Evolutionary conservation across 192 early-diverging fungal species (phyloP).

Genomic region (Martensiomyces pterosporus): DNA sequence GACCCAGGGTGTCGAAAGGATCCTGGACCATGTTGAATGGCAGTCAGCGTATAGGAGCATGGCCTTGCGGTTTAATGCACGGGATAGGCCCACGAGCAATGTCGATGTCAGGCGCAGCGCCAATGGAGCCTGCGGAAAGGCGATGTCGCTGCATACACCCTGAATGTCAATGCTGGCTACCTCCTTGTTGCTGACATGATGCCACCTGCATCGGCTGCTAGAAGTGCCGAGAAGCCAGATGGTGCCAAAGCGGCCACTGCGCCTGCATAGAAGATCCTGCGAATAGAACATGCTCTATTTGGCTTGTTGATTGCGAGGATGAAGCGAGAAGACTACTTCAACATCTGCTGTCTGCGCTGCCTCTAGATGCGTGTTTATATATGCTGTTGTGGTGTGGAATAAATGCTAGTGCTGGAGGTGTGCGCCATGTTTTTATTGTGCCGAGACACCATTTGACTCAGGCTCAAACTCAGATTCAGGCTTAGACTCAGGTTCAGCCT

Average conservation of each 20-base stretch:
- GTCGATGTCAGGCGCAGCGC: slow-evolving; percentile 33
- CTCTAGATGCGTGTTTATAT: too few relatives aligned
- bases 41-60: slow-evolving; percentile 18
- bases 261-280: slow-evolving; percentile 34
- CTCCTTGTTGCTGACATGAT: slow-evolving; percentile 20
- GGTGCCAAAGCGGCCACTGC: slow-evolving; percentile 24
- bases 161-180: slow-evolving; percentile 25
- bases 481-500: too few relatives aligned
- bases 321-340: too few relatives aligned
- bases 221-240: slow-evolving; percentile 37
- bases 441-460: too few relatives aligned
- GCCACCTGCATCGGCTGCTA: slow-evolving; percentile 5
- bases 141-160: slow-evolving; percentile 23
- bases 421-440: too few relatives aligned
- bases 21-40: slow-evolving; percentile 15
- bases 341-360: too few relatives aligned
- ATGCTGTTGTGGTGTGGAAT: too few relatives aligned
- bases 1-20: slow-evolving; percentile 32
- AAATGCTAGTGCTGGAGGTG: too few relatives aligned
- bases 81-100: slow-evolving; percentile 28
- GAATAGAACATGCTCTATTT: slow-evolving; percentile 36
- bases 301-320: too few relatives aligned
- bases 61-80: slow-evolving; percentile 16
- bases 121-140: slow-evolving; percentile 14
- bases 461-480: too few relatives aligned